Evolutionary conservation across 2,329 filamentous ascomycete genomes (phyloP), one percentile per base, ranked within the genome.

Genomic region (Epichloe scottii): DNA sequence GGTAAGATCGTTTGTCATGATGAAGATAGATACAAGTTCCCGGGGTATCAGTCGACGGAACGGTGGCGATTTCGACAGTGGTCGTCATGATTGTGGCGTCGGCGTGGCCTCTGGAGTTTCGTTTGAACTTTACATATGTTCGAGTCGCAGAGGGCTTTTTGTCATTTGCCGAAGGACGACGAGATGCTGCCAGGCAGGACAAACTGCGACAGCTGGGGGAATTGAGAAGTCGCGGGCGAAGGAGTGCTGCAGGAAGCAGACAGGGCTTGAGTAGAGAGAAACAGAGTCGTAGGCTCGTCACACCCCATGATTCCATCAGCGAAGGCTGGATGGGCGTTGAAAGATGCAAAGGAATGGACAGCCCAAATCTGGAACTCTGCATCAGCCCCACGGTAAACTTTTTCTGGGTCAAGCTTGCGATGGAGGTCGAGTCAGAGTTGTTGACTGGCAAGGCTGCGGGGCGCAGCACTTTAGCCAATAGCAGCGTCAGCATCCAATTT

Each of bases 11-110:
- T 60, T 82, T 79, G 59, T 91, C 87, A 62, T 89, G 90, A 63
- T 91, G 83, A 6, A 98, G 73, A 38, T 89, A 64, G 34, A 97
- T 66, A 47, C 80, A 78, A 2, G 88, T 87, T 50, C 91, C 91
- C 1, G 84, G 79, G 19, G 89, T 95, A 68, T 98, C 93, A 53
- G 84, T 85, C 57, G 91, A 93, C 14, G 91, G 91, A 53, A 85
- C 86, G 17, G 84, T 85, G 55, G 91, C 66, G 59, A 97, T 70
- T 65, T 94, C 84, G 51, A 90, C 74, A 60, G 74, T 81, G 63
- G 77, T 84, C 59, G 82, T 76, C 90, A 95, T 95, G 55, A 57
- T 64, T 51, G 49, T 53, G 11, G 51, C 5, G 35, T 49, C 49
- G 33, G 15, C 2, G 44, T 46, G 45, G 8, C 45, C 33, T 45